Evolutionary conservation across 352 stramenopile species (phyloP), one percentile per base, ranked within the genome.

Genomic region (Achlya hypogyna): DNA sequence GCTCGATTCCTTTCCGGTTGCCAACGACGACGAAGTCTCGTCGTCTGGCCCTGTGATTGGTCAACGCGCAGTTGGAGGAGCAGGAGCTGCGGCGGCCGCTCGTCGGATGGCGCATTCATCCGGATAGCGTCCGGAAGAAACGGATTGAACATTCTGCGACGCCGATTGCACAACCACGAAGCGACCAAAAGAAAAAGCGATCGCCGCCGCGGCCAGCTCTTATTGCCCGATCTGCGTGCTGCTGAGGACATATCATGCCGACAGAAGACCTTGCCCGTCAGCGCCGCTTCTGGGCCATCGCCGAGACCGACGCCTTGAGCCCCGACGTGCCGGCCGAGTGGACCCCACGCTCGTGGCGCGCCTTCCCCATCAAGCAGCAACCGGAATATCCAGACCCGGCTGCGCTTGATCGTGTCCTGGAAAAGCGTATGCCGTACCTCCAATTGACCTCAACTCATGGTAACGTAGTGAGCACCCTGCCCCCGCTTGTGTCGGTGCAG

Each of bases 401-500:
- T 43, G 83, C 93, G 56, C 76, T 98, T 18, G 71, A 78, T 23
- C 72, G 73, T 34, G 81, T 85, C n/a, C 75, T 89, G 45, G 64
- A 78, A 69, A 90, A 90, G 71, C 63, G 82, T 94, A 78, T 58
- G 78, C 72, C 12, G 4, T 20, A 67, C 20, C 27, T 29, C 5
- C 62, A 63, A 81, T 40, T 64, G 58, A 23, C 85, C 72, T 28
- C n/a, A 69, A 12, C 4, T n/a, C 45, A 32, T 65, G 25, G 47
- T 66, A 23, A 76, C 72, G 28, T 70, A 93, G 85, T 96, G 66
- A 78, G 75, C 52, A 82, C 74, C 43, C 72, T 96, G 47, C 87
- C 87, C 31, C 95, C 95, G 1, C 79, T 99, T 9, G 96, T 99
- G 62, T 99, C 97, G 69, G 91, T 97, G 62, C 91, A 89, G 62